phyloP scores from a whole-genome alignment of 148 eudicot species.

The Polygonum maritimum region DNA sequence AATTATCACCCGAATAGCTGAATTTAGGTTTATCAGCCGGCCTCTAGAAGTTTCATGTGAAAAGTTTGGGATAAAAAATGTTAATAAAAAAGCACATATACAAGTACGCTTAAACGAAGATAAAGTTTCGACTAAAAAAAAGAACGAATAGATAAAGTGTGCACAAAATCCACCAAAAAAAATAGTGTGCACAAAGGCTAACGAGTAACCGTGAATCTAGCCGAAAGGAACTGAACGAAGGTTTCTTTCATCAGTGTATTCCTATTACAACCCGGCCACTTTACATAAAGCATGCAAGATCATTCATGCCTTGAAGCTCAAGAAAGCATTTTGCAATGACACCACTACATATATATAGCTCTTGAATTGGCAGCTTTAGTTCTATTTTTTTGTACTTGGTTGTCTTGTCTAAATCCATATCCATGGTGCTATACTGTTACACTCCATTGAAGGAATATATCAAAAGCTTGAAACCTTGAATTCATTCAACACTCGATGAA shows the following conservation, averaged over 20 bases:
- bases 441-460: background rate
- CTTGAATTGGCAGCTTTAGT: background rate
- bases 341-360: background rate
- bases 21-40: background rate
- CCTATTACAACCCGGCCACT: background rate
- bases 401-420: background rate
- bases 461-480: background rate
- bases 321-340: conserved; percentile 3
- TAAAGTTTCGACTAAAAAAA: too few relatives aligned
- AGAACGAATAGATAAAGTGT: too few relatives aligned
- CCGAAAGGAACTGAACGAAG: conserved; percentile 1
- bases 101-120: too few relatives aligned
- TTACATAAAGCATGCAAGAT: background rate
- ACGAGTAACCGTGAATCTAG: background rate
- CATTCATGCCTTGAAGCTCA: background rate
- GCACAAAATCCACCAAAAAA: background rate
- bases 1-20: too few relatives aligned
- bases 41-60: background rate
- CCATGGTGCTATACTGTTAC: background rate
- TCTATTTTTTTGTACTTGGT: background rate
- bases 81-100: too few relatives aligned
- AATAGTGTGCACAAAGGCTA: background rate
- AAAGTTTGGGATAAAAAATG: background rate
- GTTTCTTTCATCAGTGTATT: background rate
- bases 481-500: background rate